These are phyloP conservation scores for Nicotiana sylvestris DNA, from an alignment of 257 asterid genomes.

Conservation along the genomic window DNA sequence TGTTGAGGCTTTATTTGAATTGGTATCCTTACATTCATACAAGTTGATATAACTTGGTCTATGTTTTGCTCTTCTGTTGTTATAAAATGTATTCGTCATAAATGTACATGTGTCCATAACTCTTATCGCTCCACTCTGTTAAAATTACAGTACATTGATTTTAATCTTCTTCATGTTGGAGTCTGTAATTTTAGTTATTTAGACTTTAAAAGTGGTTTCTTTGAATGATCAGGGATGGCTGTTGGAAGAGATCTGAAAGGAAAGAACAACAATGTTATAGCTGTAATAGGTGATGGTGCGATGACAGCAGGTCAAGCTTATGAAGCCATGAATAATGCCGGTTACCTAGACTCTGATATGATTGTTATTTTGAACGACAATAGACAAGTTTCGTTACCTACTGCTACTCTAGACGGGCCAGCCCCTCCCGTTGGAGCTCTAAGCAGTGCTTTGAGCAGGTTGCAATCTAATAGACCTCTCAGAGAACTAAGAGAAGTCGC, in stretches of 20 bases:
- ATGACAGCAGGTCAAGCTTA: constrained; percentile 99
- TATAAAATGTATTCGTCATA: background rate
- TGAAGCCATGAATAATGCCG: constrained; percentile 97
- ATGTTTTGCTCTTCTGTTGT: background rate
- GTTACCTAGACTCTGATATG: constrained; percentile 94
- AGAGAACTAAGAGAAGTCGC: constrained; percentile 95
- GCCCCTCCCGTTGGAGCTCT: constrained; percentile 87
- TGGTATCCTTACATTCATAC: background rate
- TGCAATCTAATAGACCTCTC: constrained; percentile 86
- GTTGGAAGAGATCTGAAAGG: constrained; percentile 92
- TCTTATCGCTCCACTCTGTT: background rate
- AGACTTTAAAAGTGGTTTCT: constrained; percentile 13
- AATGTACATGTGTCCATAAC: background rate
- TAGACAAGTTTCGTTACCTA: constrained; percentile 94
- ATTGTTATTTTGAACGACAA: constrained; percentile 91
- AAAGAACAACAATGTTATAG: constrained; percentile 61
- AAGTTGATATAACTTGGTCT: background rate
- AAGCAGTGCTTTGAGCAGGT: constrained; percentile 80
- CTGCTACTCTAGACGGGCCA: constrained; percentile 88
- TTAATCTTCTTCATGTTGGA: background rate
- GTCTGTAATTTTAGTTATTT: constrained; percentile 3
- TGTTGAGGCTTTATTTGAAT: background rate
- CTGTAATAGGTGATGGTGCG: constrained; percentile 94
- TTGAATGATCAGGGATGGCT: constrained; percentile 71
- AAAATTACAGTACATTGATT: background rate